These are phyloP conservation scores for Penicillium mononematosum DNA, from an alignment of 495 filamentous ascomycete genomes.

Conservation along the genomic window DNA sequence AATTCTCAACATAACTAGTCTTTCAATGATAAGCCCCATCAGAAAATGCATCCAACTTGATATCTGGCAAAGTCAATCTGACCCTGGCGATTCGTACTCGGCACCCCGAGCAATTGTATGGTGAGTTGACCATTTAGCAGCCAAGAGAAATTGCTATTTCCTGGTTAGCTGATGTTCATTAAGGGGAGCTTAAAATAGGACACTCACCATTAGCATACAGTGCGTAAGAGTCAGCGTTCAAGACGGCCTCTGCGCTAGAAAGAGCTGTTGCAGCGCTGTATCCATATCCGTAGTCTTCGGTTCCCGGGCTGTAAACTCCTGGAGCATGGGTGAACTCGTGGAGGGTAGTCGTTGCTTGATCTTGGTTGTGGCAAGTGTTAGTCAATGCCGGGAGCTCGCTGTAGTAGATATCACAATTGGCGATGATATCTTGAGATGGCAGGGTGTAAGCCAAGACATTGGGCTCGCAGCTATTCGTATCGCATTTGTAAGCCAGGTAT, in stretches of 20 bases:
- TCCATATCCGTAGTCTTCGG: slow-evolving; percentile 59
- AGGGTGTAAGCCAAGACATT: slow-evolving; percentile 59
- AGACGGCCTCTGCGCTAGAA: slow-evolving; percentile 44
- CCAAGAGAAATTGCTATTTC: slow-evolving; percentile 26
- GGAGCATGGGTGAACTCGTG: slow-evolving; percentile 65
- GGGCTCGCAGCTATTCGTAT: slow-evolving; percentile 32
- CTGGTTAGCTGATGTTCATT: slow-evolving; percentile 9
- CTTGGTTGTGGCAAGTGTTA: slow-evolving; percentile 54
- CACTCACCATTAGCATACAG: slow-evolving; percentile 58
- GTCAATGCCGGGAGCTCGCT: slow-evolving; percentile 44
- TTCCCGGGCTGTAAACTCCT: slow-evolving; percentile 54
- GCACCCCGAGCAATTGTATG: neutral
- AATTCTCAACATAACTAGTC: neutral
- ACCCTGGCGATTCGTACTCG: neutral
- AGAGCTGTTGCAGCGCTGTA: slow-evolving; percentile 50
- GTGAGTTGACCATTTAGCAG: slow-evolving; percentile 13
- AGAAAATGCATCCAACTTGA: neutral
- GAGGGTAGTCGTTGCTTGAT: slow-evolving; percentile 58
- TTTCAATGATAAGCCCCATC: neutral
- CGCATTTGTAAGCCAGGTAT: neutral
- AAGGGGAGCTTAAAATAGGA: neutral
- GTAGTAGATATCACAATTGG: slow-evolving; percentile 59
- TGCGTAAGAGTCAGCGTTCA: slow-evolving; percentile 63
- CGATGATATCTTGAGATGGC: slow-evolving; percentile 50
- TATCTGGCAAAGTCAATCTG: neutral